Conservation (phyloP, 495 filamentous ascomycete genomes). For the Daldinia decipiens region DNA sequence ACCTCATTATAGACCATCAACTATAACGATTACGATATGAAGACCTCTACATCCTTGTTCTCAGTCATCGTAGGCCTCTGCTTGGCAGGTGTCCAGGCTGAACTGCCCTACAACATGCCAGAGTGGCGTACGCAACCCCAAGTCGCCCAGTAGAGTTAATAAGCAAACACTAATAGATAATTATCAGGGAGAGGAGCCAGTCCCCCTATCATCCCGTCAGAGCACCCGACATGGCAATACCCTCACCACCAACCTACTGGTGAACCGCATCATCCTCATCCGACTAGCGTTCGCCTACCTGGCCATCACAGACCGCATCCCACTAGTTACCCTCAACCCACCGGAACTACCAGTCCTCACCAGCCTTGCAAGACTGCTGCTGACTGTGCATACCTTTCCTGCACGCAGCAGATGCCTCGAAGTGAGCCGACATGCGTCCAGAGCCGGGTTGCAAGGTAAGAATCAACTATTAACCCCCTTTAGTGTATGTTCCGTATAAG, state of each 20-base stretch:
- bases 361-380: constrained; percentile 6
- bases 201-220: constrained; percentile 4
- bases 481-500: background rate
- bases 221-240: constrained; percentile 19
- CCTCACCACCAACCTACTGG: constrained; percentile 5
- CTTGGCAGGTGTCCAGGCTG: constrained; percentile 36
- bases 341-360: constrained; percentile 6
- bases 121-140: constrained; percentile 21
- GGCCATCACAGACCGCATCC: constrained; percentile 12
- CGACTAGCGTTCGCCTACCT: constrained; percentile 12
- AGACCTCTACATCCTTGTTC: constrained; percentile 28
- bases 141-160: background rate
- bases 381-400: constrained; percentile 13
- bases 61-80: constrained; percentile 34
- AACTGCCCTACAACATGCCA: constrained; percentile 28
- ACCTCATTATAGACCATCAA: background rate
- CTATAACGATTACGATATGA: constrained; percentile 28
- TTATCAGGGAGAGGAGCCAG: constrained; percentile 8
- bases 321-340: constrained; percentile 16
- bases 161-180: background rate
- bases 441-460: constrained; percentile 19
- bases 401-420: constrained; percentile 5
- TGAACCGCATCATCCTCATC: constrained; percentile 2
- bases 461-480: background rate
- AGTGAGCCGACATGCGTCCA: constrained; percentile 11